Evolutionary conservation across 2,329 filamentous ascomycete genomes (phyloP).

Genomic region (Sclerotinia subarctica): DNA sequence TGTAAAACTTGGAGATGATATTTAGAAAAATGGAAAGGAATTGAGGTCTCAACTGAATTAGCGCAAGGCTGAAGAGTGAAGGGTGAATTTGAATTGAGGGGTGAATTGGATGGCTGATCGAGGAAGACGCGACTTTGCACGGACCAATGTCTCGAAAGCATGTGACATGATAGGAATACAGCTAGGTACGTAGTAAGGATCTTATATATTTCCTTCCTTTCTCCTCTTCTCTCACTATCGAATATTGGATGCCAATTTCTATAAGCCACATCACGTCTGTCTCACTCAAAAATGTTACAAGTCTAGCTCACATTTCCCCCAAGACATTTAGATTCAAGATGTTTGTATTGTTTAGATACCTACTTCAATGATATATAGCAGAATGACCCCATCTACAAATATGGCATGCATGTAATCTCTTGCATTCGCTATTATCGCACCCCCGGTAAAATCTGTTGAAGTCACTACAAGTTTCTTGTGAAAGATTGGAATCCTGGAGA

Average conservation of each 20-base stretch:
- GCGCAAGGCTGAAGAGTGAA: background rate
- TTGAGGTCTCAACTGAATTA: background rate
- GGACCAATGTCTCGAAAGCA: constrained; percentile 11
- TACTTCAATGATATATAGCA: background rate
- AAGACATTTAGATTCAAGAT: background rate
- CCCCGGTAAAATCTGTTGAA: constrained; percentile 5
- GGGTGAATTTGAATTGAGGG: background rate
- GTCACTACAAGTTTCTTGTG: background rate
- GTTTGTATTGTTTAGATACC: background rate
- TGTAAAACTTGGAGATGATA: background rate
- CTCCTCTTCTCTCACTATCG: background rate
- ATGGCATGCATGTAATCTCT: constrained; percentile 6
- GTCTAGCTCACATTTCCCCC: background rate
- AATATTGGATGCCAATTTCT: background rate
- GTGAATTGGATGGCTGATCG: background rate
- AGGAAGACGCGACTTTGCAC: constrained; percentile 14
- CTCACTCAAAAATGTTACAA: background rate
- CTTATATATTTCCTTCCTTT: background rate
- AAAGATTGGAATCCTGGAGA: too few species aligned
- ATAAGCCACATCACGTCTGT: background rate
- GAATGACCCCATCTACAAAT: background rate
- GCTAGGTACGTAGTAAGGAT: too few species aligned
- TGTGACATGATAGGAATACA: background rate
- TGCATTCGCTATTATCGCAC: background rate
- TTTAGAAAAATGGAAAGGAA: background rate